A percentile compares a stretch with the other conserved stretches of the same genome.
Conservation (phyloP, 2,329 filamentous ascomycete genomes). For the Cytospora paraplurivora region DNA sequence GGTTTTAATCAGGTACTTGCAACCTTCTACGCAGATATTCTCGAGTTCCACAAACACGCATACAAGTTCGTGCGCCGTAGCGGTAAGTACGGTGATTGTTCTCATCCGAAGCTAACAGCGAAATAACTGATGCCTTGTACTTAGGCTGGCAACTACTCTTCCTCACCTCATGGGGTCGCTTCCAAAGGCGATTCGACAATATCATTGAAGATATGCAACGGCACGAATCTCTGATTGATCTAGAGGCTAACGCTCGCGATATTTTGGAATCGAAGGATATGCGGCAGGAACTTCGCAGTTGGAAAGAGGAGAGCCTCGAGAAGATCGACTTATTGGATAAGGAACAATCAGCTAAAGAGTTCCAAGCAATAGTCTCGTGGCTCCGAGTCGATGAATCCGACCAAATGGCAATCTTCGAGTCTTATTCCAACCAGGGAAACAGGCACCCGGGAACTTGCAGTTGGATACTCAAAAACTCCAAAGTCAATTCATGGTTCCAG, state of each 20-base stretch:
- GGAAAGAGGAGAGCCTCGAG: constrained; percentile 33
- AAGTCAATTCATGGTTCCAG: constrained; percentile 35
- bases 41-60: constrained; percentile 49
- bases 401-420: constrained; percentile 37
- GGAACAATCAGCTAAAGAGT: constrained; percentile 34
- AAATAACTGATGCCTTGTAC: constrained; percentile 15
- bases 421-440: constrained; percentile 31
- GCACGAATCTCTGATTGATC: constrained; percentile 39
- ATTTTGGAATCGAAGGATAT: constrained; percentile 35
- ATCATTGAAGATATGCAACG: constrained; percentile 40
- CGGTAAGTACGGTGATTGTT: constrained; percentile 35
- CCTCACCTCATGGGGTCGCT: constrained; percentile 42
- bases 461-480: constrained; percentile 39
- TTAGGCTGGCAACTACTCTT: constrained; percentile 43
- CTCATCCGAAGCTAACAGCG: constrained; percentile 36
- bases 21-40: constrained; percentile 50
- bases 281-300: constrained; percentile 32
- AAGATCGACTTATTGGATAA: constrained; percentile 30
- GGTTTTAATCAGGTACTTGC: constrained; percentile 46
- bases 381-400: constrained; percentile 39
- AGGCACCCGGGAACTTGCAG: constrained; percentile 38
- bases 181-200: constrained; percentile 39
- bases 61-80: constrained; percentile 48
- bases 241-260: constrained; percentile 37
- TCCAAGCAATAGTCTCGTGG: constrained; percentile 34